Percentiles rank a stretch among this genome's conserved stretches.
Conservation (phyloP, 345 rosid genomes). For the Tarenaya hassleriana region DNA sequence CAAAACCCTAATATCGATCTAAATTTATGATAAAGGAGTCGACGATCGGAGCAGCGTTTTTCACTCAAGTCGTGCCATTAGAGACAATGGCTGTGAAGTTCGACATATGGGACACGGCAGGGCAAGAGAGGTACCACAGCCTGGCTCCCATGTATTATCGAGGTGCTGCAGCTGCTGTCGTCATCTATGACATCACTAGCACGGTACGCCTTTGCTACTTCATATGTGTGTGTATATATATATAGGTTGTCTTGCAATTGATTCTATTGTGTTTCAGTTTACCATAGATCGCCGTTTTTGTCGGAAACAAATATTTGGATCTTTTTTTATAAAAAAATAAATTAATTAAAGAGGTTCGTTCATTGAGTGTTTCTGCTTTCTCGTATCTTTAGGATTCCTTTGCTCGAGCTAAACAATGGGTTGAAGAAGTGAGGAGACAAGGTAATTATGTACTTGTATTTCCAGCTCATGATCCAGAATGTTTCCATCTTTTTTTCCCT, state of each 20-base stretch:
- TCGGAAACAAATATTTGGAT: no score
- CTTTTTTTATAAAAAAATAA: no score
- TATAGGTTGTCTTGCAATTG: no score
- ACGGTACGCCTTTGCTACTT: constrained; percentile 35
- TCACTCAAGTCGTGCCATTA: constrained; percentile 66
- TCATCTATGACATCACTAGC: constrained; percentile 72
- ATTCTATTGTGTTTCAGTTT: no score
- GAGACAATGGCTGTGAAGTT: constrained; percentile 62
- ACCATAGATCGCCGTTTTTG: no score
- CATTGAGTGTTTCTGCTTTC: not conserved
- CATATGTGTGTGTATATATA: no score
- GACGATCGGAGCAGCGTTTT: constrained; percentile 79
- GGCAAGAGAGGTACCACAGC: constrained; percentile 79
- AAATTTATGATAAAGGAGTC: constrained; percentile 51
- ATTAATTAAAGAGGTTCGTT: not conserved
- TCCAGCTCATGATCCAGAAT: not conserved
- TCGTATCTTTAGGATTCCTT: constrained; percentile 44
- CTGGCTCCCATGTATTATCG: constrained; percentile 88
- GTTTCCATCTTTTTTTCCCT: not conserved
- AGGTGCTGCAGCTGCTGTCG: constrained; percentile 80
- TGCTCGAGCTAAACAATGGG: constrained; percentile 59
- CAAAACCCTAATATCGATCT: no score
- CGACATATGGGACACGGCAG: constrained; percentile 86
- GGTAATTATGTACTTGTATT: constrained; percentile 24
- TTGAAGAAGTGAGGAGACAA: constrained; percentile 63